A percentile compares a stretch with the other conserved stretches of the same genome.
Conservation (phyloP, 495 filamentous ascomycete genomes). For the Trichoderma erinaceum region DNA sequence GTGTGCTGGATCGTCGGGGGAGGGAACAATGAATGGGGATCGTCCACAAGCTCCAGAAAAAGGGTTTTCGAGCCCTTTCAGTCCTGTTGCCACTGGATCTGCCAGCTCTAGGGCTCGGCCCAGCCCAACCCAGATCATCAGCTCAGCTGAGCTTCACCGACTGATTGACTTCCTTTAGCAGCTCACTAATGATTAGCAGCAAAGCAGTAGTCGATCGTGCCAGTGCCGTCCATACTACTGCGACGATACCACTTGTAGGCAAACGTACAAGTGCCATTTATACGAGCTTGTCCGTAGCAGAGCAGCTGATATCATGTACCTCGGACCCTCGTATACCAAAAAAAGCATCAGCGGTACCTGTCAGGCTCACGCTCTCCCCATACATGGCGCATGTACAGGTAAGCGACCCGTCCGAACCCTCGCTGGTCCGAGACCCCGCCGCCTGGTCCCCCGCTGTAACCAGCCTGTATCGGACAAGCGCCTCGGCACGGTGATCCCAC, state of each 20-base stretch:
- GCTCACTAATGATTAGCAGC: too few species aligned
- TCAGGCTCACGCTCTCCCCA: background rate
- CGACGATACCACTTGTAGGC: too few species aligned
- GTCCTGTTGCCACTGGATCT: background rate
- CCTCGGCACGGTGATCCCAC: slow-evolving; percentile 12
- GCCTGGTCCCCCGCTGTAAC: background rate
- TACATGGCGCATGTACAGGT: too few species aligned
- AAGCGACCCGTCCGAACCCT: background rate
- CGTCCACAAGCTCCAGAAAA: background rate
- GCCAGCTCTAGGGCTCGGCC: background rate
- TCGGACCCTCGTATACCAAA: background rate
- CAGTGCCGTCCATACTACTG: too few species aligned
- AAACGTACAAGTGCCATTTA: too few species aligned
- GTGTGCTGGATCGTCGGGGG: background rate
- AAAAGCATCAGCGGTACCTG: background rate
- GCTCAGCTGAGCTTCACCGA: too few species aligned
- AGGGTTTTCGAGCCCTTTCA: background rate
- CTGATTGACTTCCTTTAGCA: too few species aligned
- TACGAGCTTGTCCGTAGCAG: too few species aligned
- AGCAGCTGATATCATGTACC: too few species aligned
- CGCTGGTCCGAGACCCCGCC: background rate
- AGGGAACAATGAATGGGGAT: background rate
- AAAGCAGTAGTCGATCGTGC: too few species aligned
- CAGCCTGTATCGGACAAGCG: slow-evolving; percentile 4
- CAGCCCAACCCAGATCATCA: background rate